Conservation (phyloP, 768 basidiomycete genomes). For the Porphyrellus cyaneotinctus region DNA sequence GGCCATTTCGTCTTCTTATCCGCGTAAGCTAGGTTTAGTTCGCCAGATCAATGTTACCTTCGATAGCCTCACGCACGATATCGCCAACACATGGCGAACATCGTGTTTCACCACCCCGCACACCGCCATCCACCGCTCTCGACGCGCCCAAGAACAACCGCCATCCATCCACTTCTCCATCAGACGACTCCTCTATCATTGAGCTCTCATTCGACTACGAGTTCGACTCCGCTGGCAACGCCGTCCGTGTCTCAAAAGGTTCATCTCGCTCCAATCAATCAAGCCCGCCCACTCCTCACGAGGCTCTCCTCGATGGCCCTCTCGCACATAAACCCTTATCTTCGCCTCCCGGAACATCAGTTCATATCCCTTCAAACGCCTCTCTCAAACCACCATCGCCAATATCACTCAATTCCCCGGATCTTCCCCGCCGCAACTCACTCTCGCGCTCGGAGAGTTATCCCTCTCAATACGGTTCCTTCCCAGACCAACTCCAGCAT, state of each 20-base stretch:
- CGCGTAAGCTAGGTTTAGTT: constrained; percentile 12
- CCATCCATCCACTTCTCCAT: constrained; percentile 34
- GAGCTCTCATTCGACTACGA: constrained; percentile 49
- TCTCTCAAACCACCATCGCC: constrained; percentile 32
- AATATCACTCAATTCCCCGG: constrained; percentile 35
- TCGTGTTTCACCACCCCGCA: constrained; percentile 30
- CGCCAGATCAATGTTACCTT: constrained; percentile 19
- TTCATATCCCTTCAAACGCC: constrained; percentile 17
- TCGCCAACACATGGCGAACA: constrained; percentile 30
- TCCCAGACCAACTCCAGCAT: constrained; percentile 28
- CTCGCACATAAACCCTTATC: constrained; percentile 23
- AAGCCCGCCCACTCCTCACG: constrained; percentile 41
- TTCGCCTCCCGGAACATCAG: constrained; percentile 20
- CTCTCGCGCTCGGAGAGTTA: constrained; percentile 68
- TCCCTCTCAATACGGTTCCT: constrained; percentile 37
- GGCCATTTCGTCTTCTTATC: background rate
- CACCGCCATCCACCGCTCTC: constrained; percentile 25
- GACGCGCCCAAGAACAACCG: constrained; percentile 32
- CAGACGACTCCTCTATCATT: constrained; percentile 44
- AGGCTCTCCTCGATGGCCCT: constrained; percentile 27
- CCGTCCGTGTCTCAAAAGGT: constrained; percentile 44
- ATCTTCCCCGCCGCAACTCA: constrained; percentile 42
- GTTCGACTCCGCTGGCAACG: constrained; percentile 42
- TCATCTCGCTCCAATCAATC: constrained; percentile 36
- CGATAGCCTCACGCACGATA: constrained; percentile 20